Evolutionary conservation across 106 monocot genomes (phyloP), one percentile per base, ranked within the genome.

Genomic region (Phalaenopsis equestris): DNA sequence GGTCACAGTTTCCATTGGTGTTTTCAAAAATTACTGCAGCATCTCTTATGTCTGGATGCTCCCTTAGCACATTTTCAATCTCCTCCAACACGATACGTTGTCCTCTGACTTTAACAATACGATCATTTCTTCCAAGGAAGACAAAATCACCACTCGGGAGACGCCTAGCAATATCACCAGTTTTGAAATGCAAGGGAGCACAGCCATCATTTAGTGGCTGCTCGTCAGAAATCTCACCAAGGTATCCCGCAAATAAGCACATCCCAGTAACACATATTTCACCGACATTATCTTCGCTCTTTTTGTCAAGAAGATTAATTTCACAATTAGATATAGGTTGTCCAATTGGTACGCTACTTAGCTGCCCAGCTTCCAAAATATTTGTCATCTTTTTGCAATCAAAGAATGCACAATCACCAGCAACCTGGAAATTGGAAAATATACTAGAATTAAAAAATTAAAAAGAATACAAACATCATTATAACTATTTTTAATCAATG

Each of bases 331-430:
- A 73, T 73, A 97, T 89, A 78, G 94, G 94, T 55, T 81, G 41
- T 85, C 97, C 97, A 85, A 97, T 97, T 10, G 97, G 97, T 48
- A 97, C 97, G 73, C 87, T 94, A 16, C 42, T 84, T 37, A 94
- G 55, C 11, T 77, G 16, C 24, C 86, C 87, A 42, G 21, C 47
- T 37, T 87, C 78, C 73, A 90, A 86, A 73, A 97, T 82, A 58
- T 76, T 86, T 37, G 86, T 84, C 79, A 97, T 89, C 75, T 77
- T 85, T 81, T 78, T 87, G 90, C 97, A 97, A 84, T 97, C 86
- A 77, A 97, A 97, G 75, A 81, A 97, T 75, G 88, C 82, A 79
- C 97, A 97, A 73, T 97, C 97, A 56, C 94, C 97, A 75, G 97
- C 92, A 8, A 97, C 89, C 97, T 97, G 87, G 85, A 84, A 3